Evolutionary conservation across 768 basidiomycete species (phyloP), one percentile per base, ranked within the genome.

Genomic region (Porpolomopsis calyptriformis): DNA sequence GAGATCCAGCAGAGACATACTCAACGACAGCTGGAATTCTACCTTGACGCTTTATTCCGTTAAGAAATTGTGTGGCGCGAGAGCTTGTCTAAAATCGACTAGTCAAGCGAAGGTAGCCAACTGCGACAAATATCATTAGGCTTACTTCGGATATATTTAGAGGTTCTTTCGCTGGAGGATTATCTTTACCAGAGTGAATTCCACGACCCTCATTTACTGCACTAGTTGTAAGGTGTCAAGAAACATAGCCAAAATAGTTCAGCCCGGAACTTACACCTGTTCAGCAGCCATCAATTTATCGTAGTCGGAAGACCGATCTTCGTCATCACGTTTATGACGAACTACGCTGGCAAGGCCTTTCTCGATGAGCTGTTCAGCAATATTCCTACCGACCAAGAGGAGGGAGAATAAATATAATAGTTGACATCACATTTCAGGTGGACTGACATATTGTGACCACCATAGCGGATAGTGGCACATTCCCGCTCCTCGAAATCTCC

Each of bases 221-320:
- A 23, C 90, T 94, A 54, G 29, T 12, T 19, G 46, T 49, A 18
- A 39, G 42, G 46, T 50, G 27, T 53, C 43, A 55, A 50, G 35
- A 33, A 38, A 34, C 27, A 27, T 2, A 16, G 26, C 3, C 44
- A 20, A 11, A 14, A 23, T 20, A 20, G 43, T 40, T 9, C 14
- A 16, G 14, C 6, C 1, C 26, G 16, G 27, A 16, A 25, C 86
- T 64, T 55, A 93, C 91, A 67, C 67, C 67, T 93, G 90, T 62
- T 99, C 94, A 6, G 92, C 96, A 23, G 82, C 80, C 75, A 97
- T 91, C 36, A 98, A 69, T 66, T 90, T 92, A 67, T 99, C 96
- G 53, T 91, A 90, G 58, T 97, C 94, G 4, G 84, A 74, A n/a
- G 93, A 93, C 39, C 93, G 78, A 55, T 93, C 87, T 62, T 98